These are phyloP conservation scores for Tetrahymena elliotti DNA, from an alignment of 73 alveolate genomes.

Conservation along the genomic window DNA sequence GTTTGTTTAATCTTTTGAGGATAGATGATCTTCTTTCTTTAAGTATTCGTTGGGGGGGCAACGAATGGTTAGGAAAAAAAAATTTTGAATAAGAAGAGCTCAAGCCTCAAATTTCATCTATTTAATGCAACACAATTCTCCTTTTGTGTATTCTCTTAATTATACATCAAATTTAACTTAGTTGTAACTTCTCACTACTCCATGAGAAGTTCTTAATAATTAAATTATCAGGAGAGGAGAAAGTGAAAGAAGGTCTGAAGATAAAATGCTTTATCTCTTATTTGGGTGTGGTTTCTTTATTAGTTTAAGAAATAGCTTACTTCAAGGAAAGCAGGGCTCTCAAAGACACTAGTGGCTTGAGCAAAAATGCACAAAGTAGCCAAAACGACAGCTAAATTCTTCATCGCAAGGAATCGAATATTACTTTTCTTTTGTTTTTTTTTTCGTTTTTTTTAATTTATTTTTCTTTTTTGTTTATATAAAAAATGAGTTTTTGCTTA, in stretches of 20 bases:
- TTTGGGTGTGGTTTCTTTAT: neutral
- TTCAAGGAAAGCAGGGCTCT: neutral
- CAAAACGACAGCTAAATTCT: neutral
- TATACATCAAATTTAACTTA: neutral
- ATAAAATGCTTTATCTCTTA: neutral
- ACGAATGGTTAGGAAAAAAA: neutral
- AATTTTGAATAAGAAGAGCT: neutral
- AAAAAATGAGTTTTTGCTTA: neutral
- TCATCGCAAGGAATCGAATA: neutral
- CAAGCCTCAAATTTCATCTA: neutral
- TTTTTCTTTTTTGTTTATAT: neutral
- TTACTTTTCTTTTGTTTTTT: neutral
- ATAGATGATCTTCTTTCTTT: neutral
- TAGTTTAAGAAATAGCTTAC: neutral
- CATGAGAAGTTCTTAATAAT: neutral
- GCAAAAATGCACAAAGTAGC: slow-evolving; percentile 1
- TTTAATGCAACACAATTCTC: neutral
- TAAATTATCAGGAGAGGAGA: neutral
- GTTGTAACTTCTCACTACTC: neutral
- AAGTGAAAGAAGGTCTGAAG: neutral
- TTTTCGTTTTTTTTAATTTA: neutral
- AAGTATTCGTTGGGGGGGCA: neutral
- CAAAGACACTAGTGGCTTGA: neutral
- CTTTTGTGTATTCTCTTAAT: neutral
- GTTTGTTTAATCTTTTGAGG: neutral